Conservation (phyloP, 257 asterid genomes). For the Nicotiana otophora region DNA sequence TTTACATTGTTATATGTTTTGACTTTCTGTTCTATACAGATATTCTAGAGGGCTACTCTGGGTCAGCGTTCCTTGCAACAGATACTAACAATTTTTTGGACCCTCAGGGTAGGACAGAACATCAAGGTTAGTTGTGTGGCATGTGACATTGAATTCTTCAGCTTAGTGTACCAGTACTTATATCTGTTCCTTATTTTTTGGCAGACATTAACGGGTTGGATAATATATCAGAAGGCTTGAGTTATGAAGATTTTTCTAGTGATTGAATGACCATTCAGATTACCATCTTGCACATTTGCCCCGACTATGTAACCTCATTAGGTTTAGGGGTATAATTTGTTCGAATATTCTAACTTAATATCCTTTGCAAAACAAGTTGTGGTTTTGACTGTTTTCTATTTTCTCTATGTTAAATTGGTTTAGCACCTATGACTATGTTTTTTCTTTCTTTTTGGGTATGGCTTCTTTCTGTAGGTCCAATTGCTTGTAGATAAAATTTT, state of each 20-base stretch:
- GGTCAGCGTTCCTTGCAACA: conserved; percentile 65
- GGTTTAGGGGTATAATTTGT: background rate
- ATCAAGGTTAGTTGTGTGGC: conserved; percentile 39
- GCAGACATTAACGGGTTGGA: conserved; percentile 50
- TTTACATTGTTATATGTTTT: background rate
- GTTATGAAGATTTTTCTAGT: conserved; percentile 48
- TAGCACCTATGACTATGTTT: background rate
- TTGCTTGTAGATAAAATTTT: background rate
- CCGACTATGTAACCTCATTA: background rate
- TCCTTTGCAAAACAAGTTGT: background rate
- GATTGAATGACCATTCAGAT: conserved; percentile 24
- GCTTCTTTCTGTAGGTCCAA: background rate
- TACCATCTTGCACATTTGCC: background rate
- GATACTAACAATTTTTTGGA: conserved; percentile 44
- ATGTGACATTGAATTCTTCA: conserved; percentile 3
- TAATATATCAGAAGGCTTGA: conserved; percentile 48
- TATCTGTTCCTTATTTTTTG: background rate
- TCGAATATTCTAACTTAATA: background rate
- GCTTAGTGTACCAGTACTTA: conserved; percentile 1
- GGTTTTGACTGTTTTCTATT: background rate
- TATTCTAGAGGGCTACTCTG: conserved; percentile 62
- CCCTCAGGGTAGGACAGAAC: conserved; percentile 41
- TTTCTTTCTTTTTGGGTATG: background rate
- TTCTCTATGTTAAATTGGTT: background rate
- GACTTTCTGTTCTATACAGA: conserved; percentile 36